These are phyloP conservation scores for Coccomyxa sp. DNA, from an alignment of 139 green algal species.

Conservation along the genomic window DNA sequence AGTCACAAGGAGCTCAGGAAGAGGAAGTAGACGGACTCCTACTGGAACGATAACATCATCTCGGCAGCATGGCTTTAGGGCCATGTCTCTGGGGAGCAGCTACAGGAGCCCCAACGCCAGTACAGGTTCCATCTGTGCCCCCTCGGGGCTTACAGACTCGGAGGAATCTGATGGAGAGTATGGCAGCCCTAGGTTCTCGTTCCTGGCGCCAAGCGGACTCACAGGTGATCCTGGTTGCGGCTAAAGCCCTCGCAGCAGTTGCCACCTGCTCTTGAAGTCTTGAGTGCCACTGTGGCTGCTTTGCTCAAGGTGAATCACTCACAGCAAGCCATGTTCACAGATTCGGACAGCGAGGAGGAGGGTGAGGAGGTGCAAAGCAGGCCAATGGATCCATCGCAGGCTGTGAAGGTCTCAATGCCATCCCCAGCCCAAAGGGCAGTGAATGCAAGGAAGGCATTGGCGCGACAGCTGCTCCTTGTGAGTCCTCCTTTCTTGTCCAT, in stretches of 20 bases:
- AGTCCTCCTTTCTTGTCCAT: too few relatives aligned
- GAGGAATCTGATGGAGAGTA: not conserved
- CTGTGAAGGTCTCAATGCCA: not conserved
- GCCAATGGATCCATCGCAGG: not conserved
- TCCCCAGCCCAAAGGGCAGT: not conserved
- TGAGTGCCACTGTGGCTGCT: not conserved
- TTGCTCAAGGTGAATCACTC: not conserved
- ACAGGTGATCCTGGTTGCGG: not conserved
- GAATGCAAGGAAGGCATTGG: not conserved
- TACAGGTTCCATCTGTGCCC: not conserved
- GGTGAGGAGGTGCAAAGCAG: not conserved
- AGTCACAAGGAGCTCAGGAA: not conserved
- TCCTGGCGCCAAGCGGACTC: not conserved
- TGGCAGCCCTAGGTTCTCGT: not conserved
- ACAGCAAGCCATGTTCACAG: not conserved
- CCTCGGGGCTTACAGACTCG: not conserved
- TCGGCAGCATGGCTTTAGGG: not conserved
- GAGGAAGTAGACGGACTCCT: not conserved
- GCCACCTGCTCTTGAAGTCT: not conserved
- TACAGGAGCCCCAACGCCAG: not conserved
- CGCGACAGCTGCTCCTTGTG: not conserved
- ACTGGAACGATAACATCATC: not conserved
- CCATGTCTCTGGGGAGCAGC: not conserved
- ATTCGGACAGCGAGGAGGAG: not conserved
- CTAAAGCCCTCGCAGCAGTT: not conserved